These are phyloP conservation scores for Populus tomentosa DNA, from an alignment of 441 rosid species.

Conservation along the genomic window DNA sequence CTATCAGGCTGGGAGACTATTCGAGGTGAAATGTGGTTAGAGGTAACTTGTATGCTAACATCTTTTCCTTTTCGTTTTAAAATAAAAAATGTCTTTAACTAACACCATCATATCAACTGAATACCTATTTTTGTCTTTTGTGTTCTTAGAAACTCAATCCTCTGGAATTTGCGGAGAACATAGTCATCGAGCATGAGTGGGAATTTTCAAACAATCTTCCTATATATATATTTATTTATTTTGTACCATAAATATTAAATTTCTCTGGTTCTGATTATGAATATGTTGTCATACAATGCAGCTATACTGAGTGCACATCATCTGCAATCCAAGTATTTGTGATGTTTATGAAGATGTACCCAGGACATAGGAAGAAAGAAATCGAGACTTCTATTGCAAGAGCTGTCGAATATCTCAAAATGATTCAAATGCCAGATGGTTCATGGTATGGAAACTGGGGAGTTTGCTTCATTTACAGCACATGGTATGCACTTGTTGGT, in stretches of 20 bases:
- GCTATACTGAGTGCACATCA: constrained; percentile 47
- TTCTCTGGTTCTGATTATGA: not conserved
- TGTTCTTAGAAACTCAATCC: not conserved
- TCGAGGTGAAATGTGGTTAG: not conserved
- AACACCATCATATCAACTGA: not conserved
- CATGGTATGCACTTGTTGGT: constrained; percentile 36
- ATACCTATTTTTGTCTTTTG: not conserved
- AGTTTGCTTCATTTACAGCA: constrained; percentile 42
- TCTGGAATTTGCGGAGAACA: constrained; percentile 21
- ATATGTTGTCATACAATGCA: constrained; percentile 2
- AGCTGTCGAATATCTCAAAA: constrained; percentile 33
- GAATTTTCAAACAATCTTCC: not conserved
- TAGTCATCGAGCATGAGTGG: constrained; percentile 39
- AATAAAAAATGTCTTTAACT: not conserved
- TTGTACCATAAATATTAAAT: not conserved
- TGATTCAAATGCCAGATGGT: constrained; percentile 45
- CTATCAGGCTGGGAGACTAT: not conserved
- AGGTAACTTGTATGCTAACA: not conserved
- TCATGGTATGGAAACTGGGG: constrained; percentile 62
- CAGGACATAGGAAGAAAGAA: constrained; percentile 36
- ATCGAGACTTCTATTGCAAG: constrained; percentile 31
- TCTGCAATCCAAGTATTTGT: constrained; percentile 39
- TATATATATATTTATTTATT: not conserved
- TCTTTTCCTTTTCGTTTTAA: not conserved
- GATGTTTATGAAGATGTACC: constrained; percentile 38